phyloP scores from a whole-genome alignment of 1,139 yeast species.

The Saccharomyces hybrid region DNA sequence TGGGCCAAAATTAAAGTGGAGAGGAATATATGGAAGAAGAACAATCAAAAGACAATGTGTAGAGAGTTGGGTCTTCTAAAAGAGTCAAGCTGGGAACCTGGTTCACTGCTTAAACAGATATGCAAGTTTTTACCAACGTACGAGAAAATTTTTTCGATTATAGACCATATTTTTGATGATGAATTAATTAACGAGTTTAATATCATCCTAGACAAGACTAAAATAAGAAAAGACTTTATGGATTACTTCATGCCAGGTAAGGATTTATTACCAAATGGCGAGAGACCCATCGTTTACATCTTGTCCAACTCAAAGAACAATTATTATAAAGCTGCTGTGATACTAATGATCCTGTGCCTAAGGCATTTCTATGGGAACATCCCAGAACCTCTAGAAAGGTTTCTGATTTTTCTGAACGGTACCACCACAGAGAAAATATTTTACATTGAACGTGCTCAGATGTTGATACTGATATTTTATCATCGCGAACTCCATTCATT shows the following conservation, averaged over 20 bases:
- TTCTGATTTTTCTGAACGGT: constrained; percentile 19
- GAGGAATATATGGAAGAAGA: constrained; percentile 17
- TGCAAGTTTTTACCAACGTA: constrained; percentile 20
- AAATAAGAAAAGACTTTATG: constrained; percentile 19
- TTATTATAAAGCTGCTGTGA: constrained; percentile 21
- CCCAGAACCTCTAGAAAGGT: constrained; percentile 15
- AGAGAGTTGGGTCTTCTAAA: constrained; percentile 8
- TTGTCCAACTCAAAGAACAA: constrained; percentile 15
- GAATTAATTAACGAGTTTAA: constrained; percentile 15
- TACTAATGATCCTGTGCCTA: constrained; percentile 20
- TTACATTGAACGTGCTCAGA: constrained; percentile 26
- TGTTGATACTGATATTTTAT: constrained; percentile 22
- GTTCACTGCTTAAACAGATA: constrained; percentile 12
- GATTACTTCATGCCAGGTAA: constrained; percentile 12
- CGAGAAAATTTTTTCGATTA: constrained; percentile 9
- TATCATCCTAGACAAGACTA: constrained; percentile 19
- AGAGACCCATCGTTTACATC: constrained; percentile 9
- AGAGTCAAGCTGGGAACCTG: constrained; percentile 1
- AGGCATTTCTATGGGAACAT: constrained; percentile 12
- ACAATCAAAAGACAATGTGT: constrained; percentile 6
- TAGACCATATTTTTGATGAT: constrained; percentile 17
- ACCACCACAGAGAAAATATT: constrained; percentile 17
- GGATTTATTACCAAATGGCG: constrained; percentile 5
- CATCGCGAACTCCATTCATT: constrained; percentile 16
- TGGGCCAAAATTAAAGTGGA: constrained; percentile 23